Evolutionary conservation across 1,284 basidiomycete genomes (phyloP).

Genomic region (Marasmius sp.): DNA sequence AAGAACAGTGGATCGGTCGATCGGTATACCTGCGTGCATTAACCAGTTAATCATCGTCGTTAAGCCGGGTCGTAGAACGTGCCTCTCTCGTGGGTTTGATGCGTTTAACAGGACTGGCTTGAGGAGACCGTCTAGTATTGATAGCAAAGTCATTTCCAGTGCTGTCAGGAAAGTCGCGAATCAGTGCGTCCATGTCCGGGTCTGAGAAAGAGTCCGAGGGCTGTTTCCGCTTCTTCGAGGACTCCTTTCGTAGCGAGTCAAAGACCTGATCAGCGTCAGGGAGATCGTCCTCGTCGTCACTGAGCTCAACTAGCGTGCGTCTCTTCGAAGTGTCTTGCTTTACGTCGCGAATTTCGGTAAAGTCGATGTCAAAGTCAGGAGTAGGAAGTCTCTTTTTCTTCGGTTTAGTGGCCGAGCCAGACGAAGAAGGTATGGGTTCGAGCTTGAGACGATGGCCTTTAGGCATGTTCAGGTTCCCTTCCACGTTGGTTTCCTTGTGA

Average conservation of each 20-base stretch:
- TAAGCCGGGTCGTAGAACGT: background rate
- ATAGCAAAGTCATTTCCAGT: conserved; percentile 2
- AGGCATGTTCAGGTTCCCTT: conserved; percentile 38
- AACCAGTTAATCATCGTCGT: background rate
- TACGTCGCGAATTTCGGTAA: conserved; percentile 44
- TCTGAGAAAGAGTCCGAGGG: conserved; percentile 37
- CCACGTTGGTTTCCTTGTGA: conserved; percentile 44
- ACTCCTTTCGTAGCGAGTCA: background rate
- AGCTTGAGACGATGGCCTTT: conserved; percentile 49
- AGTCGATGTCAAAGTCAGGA: conserved; percentile 54
- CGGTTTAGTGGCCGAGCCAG: conserved; percentile 17
- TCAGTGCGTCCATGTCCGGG: conserved; percentile 35
- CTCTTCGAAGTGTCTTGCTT: conserved; percentile 7
- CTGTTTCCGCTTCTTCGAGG: conserved; percentile 11
- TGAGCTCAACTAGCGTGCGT: conserved; percentile 13
- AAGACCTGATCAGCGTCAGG: conserved; percentile 42
- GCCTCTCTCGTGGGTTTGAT: background rate
- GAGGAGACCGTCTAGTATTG: background rate
- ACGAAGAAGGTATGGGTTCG: conserved; percentile 21
- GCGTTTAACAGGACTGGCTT: background rate
- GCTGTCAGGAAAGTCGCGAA: conserved; percentile 15
- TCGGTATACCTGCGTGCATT: background rate
- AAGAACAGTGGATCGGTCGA: background rate
- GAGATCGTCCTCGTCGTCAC: conserved; percentile 41
- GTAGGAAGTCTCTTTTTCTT: conserved; percentile 28